Conservation (phyloP, 2,329 filamentous ascomycete species). For the Aspergillus clavatus region DNA sequence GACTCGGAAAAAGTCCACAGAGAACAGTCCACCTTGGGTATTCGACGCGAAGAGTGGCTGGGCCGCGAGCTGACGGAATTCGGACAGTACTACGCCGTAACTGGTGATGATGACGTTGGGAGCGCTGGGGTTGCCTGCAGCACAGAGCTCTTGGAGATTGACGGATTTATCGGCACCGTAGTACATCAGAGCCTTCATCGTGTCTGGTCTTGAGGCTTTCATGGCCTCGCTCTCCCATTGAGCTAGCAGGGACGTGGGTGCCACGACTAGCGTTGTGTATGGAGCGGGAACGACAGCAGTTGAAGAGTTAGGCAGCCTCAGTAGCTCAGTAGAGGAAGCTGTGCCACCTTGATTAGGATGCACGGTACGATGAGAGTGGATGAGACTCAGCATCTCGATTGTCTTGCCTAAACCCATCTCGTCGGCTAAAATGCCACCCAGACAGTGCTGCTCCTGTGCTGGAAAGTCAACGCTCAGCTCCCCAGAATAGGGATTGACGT, state of each 20-base stretch:
- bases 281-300: constrained; percentile 63
- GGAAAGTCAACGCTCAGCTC: constrained; percentile 90
- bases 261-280: constrained; percentile 89
- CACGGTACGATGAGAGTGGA: constrained; percentile 74
- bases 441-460: constrained; percentile 86
- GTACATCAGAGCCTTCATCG: constrained; percentile 80
- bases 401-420: constrained; percentile 98
- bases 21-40: constrained; percentile 70
- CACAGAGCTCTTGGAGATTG: constrained; percentile 76
- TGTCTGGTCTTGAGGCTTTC: constrained; percentile 79
- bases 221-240: constrained; percentile 96
- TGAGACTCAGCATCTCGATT: constrained; percentile 92
- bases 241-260: constrained; percentile 90
- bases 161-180: constrained; percentile 81
- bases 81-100: constrained; percentile 86
- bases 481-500: constrained; percentile 95
- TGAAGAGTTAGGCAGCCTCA: constrained; percentile 56
- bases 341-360: constrained; percentile 28
- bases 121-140: constrained; percentile 67
- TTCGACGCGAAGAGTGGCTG: constrained; percentile 45
- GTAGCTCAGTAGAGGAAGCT: constrained; percentile 55
- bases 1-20: constrained; percentile 86
- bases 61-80: constrained; percentile 66
- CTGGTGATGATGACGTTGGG: constrained; percentile 92
- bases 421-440: constrained; percentile 89